Percentiles rank a stretch among this genome's conserved stretches.
phyloP scores from a whole-genome alignment of 768 basidiomycete species.

The Porphyrellus cyaneotinctus region DNA sequence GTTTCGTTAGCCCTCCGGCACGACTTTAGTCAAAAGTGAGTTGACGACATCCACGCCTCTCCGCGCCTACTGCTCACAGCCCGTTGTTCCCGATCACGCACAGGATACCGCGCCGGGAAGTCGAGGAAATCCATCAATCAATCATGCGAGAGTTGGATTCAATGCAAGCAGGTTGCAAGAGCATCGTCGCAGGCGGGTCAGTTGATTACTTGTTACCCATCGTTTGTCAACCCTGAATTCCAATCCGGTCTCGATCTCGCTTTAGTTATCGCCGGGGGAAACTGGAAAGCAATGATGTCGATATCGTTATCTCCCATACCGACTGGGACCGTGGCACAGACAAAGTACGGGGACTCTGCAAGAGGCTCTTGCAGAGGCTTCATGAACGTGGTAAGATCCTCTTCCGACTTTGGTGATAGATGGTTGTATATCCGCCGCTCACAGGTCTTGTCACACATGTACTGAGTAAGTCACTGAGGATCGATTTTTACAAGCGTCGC shows the following conservation, averaged over 20 bases:
- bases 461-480: slow-evolving; percentile 55
- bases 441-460: slow-evolving; percentile 74
- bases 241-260: not conserved
- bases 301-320: slow-evolving; percentile 82
- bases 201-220: slow-evolving; percentile 18
- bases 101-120: slow-evolving; percentile 72
- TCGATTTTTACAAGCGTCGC: not conserved
- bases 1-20: slow-evolving; percentile 55
- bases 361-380: slow-evolving; percentile 54
- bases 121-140: slow-evolving; percentile 66
- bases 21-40: slow-evolving; percentile 51
- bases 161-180: slow-evolving; percentile 63
- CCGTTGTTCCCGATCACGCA: not conserved
- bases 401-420: not conserved
- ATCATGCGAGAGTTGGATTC: slow-evolving; percentile 64
- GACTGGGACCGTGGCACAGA: slow-evolving; percentile 39
- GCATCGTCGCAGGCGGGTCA: slow-evolving; percentile 81
- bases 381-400: slow-evolving; percentile 49
- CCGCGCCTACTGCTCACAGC: not conserved
- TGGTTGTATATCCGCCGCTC: not conserved
- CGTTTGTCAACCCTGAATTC: not conserved
- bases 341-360: slow-evolving; percentile 59
- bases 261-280: slow-evolving; percentile 84
- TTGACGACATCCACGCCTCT: not conserved
- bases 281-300: slow-evolving; percentile 75